A percentile compares a stretch with the other conserved stretches of the same genome.
Evolutionary conservation across 176 grass and related monocot species (phyloP).

Genomic region (maize (Zea mays)): DNA sequence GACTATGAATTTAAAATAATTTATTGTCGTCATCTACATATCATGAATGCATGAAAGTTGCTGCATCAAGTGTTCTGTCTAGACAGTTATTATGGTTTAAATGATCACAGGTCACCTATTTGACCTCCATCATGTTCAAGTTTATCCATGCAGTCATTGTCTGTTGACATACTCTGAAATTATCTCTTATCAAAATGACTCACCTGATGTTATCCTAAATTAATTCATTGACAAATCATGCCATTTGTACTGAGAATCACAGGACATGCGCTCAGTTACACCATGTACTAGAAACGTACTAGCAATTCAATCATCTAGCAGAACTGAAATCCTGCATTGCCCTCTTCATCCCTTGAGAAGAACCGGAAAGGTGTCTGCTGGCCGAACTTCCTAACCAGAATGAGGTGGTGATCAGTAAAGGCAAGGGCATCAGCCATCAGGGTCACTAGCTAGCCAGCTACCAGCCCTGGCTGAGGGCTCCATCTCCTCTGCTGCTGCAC

Average conservation of each 20-base stretch:
- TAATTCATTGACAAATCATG: neutral
- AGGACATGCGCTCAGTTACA: slow-evolving; percentile 13
- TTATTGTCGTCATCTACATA: neutral
- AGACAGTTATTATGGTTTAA: slow-evolving; percentile 20
- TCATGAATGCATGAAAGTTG: slow-evolving; percentile 19
- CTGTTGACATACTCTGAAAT: neutral
- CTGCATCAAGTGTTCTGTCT: slow-evolving; percentile 32
- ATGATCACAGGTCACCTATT: slow-evolving; percentile 11
- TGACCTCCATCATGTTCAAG: slow-evolving; percentile 28
- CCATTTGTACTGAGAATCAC: slow-evolving; percentile 2
- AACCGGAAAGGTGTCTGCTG: neutral
- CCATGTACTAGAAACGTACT: slow-evolving; percentile 18
- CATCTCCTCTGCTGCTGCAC: slow-evolving; percentile 5
- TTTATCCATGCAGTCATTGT: slow-evolving; percentile 42
- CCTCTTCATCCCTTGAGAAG: slow-evolving; percentile 26
- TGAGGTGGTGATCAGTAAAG: slow-evolving; percentile 20
- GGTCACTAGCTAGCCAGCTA: slow-evolving; percentile 32
- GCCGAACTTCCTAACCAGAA: slow-evolving; percentile 2
- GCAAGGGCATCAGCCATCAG: slow-evolving; percentile 12
- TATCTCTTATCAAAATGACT: slow-evolving; percentile 2
- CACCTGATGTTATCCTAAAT: neutral
- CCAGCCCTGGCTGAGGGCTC: slow-evolving; percentile 29
- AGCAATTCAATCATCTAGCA: slow-evolving; percentile 10
- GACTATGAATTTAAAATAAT: neutral
- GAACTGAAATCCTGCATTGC: slow-evolving; percentile 26